A percentile compares a stretch with the other conserved stretches of the same genome.
Conservation (phyloP, 305 asterid genomes). For the Lippia alba region DNA sequence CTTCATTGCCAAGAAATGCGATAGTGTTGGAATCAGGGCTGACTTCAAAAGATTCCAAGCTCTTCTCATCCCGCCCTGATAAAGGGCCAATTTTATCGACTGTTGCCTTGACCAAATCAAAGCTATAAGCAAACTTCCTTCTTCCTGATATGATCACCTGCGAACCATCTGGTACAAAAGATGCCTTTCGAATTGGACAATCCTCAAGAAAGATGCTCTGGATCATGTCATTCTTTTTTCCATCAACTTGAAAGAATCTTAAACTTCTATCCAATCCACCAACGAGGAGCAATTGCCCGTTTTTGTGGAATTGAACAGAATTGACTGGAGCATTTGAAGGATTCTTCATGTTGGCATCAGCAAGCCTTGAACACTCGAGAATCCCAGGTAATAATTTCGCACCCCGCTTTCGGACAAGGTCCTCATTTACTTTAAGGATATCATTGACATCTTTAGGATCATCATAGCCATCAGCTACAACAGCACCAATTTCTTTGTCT, state of each 20-base stretch:
- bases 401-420: constrained; percentile 61
- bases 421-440: constrained; percentile 71
- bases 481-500: constrained; percentile 51
- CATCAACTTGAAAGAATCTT: constrained; percentile 85
- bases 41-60: constrained; percentile 82
- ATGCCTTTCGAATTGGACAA: constrained; percentile 82
- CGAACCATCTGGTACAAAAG: constrained; percentile 89
- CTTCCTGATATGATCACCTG: constrained; percentile 80
- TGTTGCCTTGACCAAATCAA: constrained; percentile 72
- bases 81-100: constrained; percentile 82
- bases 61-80: constrained; percentile 87
- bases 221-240: constrained; percentile 73
- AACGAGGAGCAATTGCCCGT: constrained; percentile 81
- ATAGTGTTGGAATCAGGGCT: constrained; percentile 85
- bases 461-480: constrained; percentile 44
- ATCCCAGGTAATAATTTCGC: constrained; percentile 65
- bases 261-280: constrained; percentile 81
- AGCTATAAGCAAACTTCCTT: constrained; percentile 82
- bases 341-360: constrained; percentile 74
- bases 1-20: constrained; percentile 90
- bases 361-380: constrained; percentile 78
- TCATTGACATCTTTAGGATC: constrained; percentile 43
- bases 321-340: constrained; percentile 65
- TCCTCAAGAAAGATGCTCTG: constrained; percentile 84
- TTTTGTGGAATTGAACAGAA: constrained; percentile 88